Evolutionary conservation across 306 rosid species (phyloP), one percentile per base, ranked within the genome.

Genomic region (Carpinus viminea): DNA sequence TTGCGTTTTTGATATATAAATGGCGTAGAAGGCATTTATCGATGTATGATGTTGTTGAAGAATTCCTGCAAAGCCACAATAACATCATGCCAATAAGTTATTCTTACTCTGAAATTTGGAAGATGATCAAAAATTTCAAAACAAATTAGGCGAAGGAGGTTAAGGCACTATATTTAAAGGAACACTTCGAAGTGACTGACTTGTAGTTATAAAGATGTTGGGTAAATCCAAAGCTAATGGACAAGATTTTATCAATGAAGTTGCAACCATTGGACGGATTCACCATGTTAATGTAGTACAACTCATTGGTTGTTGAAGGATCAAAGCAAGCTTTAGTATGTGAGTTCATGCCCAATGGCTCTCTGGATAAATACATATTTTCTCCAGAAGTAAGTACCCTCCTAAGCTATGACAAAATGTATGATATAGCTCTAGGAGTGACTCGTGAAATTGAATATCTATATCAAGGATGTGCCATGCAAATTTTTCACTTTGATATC

Each of bases 281-380:
- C 77, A 76, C 5, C 85, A 71, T 21, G 46, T 53, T 5, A 76
- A 81, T 53, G 78, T 81, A 13, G 85, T 76, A 3, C 57, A 60
- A 24, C 74, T 81, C 0, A 24, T 76, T 41, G 85, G 81, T 74
- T 50, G 74, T 61, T 24, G 81, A 81, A 11, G 61, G 74, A 10
- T 50, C 77, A 28, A 81, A 72, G n/a, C 62, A 74, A 7, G 82
- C 77, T 51, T 73, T 79, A 15, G 12, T 72, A 2, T 72, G 72
- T 20, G 79, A 82, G 17, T 82, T 38, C 46, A 82, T 82, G 85
- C 20, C 79, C n/a, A 77, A 77, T 64, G 76, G 79, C 0, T 82
- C 85, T 16, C 65, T 82, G 5, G 78, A 82, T 24, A 82, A 78
- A 48, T 82, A 82, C 28, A 56, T 78, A 20, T 82, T 77, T 28